These are phyloP conservation scores for Rhodamnia rubescens DNA, from an alignment of 345 rosid species.

Conservation along the genomic window DNA sequence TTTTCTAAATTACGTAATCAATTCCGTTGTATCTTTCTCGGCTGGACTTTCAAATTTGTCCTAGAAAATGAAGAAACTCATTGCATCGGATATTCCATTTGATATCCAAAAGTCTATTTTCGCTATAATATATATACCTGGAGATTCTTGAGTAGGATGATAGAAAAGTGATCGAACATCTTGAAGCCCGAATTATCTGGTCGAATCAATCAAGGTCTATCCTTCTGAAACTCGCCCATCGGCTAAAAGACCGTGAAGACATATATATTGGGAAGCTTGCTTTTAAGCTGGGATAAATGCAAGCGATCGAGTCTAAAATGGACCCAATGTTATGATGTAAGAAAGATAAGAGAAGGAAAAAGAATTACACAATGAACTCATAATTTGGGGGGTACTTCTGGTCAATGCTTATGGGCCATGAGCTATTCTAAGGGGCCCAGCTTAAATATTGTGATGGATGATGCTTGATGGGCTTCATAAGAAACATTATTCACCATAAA, in stretches of 20 bases:
- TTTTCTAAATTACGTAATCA: accelerated
- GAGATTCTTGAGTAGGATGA: not conserved
- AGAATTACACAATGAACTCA: not conserved
- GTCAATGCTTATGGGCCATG: not conserved
- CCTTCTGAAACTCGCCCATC: not conserved
- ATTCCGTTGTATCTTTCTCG: accelerated
- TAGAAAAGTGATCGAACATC: not conserved
- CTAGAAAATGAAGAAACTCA: not conserved
- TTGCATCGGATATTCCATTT: not conserved
- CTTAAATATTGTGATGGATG: not conserved
- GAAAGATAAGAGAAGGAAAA: not conserved
- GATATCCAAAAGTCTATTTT: not conserved
- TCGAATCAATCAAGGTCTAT: not conserved
- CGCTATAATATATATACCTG: not conserved
- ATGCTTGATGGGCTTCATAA: not conserved
- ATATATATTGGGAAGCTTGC: not conserved
- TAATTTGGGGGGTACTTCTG: not conserved
- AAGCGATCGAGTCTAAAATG: not conserved
- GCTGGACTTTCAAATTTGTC: not conserved
- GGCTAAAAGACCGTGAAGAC: not conserved
- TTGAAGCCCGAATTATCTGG: not conserved
- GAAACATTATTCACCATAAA: not conserved
- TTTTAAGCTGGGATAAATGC: not conserved
- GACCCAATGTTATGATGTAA: not conserved
- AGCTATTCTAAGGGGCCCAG: not conserved